Evolutionary conservation across 2,329 filamentous ascomycete genomes (phyloP).

Genomic region (Aspergillus costaricaensis): DNA sequence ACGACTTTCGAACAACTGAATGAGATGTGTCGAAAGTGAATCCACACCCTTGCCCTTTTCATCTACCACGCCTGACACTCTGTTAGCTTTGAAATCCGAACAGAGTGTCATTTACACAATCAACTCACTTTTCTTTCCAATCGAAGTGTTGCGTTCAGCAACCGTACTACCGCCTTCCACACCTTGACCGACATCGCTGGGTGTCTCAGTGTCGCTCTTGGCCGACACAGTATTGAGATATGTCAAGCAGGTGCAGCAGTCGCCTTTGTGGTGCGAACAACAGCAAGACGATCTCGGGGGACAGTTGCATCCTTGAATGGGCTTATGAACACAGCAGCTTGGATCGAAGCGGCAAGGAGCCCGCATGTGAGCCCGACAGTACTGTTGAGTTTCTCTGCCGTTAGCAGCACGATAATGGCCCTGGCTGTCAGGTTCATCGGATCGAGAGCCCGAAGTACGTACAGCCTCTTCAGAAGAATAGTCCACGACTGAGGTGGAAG

Average conservation of each 20-base stretch:
- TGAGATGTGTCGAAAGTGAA: constrained; percentile 17
- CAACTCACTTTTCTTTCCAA: not conserved
- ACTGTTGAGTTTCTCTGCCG: not conserved
- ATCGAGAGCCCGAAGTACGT: not conserved
- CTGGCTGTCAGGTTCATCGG: not conserved
- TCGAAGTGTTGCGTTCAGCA: not conserved
- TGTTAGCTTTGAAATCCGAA: not conserved
- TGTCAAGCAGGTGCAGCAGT: constrained; percentile 12
- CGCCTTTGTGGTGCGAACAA: constrained; percentile 24
- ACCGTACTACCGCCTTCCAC: too few relatives aligned
- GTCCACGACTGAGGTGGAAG: not conserved
- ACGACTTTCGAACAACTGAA: constrained; percentile 16
- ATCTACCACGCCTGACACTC: not conserved
- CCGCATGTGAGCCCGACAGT: constrained; percentile 12
- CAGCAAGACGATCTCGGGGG: constrained; percentile 22
- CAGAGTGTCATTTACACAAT: not conserved
- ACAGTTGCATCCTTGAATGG: constrained; percentile 15
- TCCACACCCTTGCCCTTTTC: not conserved
- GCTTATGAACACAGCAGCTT: constrained; percentile 23
- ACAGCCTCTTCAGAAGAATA: not conserved
- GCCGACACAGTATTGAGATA: not conserved
- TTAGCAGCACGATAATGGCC: not conserved
- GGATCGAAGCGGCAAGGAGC: constrained; percentile 18
- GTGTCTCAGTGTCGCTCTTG: not conserved
- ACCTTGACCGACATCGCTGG: not conserved